A percentile compares a stretch with the other conserved stretches of the same genome.
Evolutionary conservation across 1,284 basidiomycete species (phyloP).

Genomic region (Boletus nobilissimus): DNA sequence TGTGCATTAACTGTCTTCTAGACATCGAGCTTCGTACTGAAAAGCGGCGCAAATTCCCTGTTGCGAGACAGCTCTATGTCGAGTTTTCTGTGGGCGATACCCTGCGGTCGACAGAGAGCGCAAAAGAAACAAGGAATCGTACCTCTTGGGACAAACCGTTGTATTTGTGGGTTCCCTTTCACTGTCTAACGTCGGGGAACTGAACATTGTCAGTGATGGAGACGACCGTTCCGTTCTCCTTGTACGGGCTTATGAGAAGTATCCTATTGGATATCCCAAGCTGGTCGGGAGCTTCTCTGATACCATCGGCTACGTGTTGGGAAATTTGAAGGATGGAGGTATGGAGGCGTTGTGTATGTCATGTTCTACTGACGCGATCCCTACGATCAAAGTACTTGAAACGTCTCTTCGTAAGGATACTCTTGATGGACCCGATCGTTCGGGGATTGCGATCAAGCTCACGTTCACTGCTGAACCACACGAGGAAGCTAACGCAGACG

Average conservation of each 20-base stretch:
- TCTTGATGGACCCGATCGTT: neutral
- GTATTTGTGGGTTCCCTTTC: neutral
- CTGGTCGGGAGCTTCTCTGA: neutral
- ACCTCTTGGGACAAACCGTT: neutral
- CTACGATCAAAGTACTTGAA: neutral
- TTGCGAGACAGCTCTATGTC: neutral
- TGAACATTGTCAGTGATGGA: neutral
- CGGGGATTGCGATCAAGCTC: neutral
- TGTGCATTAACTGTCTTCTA: neutral
- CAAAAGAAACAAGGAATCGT: neutral
- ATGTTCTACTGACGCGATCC: neutral
- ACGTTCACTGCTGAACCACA: neutral
- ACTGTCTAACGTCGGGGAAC: neutral
- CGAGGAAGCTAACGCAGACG: neutral
- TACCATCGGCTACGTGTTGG: neutral
- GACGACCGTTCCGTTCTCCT: neutral
- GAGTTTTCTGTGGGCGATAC: neutral
- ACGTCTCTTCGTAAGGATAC: neutral
- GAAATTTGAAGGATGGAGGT: neutral
- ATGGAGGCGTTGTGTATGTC: neutral
- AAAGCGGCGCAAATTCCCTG: neutral
- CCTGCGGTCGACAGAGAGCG: neutral
- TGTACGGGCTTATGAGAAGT: neutral
- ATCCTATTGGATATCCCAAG: neutral
- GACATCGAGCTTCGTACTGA: neutral